Evolutionary conservation across 495 filamentous ascomycete genomes (phyloP), one percentile per base, ranked within the genome.

Genomic region (Trichoderma orchidacearum): DNA sequence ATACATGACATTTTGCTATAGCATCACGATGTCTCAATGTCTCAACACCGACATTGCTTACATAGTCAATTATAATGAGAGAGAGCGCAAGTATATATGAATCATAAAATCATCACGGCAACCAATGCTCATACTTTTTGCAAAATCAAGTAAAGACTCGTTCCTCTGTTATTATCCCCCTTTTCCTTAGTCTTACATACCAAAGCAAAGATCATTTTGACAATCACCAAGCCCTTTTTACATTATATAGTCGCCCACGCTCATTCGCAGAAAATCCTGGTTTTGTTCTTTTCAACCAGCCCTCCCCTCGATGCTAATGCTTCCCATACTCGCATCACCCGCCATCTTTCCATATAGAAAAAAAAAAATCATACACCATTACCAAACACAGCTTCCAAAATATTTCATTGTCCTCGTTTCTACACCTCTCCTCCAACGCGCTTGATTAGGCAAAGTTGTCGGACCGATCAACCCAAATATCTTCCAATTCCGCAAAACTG

Each of bases 401-500:
- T 48, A 48, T 48, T 48, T 12, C 17, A 41, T 35, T 35, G 32
- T 17, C 13, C 25, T 50, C 17, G 2, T 4, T 5, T 15, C 11
- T 23, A 18, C 18, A 28, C 1, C 0, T 31, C 27, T 25, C 51
- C 3, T 31, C 28, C 28, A 17, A 15, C 8, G 3, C 12, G 27
- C 2, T 13, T 28, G 41, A 48, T 70, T 79, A 94, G 60, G 86
- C 89, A 69, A 95, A 95, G 69, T 87, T 89, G 74, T 95, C 89
- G 57, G 78, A 77, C 63, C 89, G 77, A 69, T 95, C 89, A 53
- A 93, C 87, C 80, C 87, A 90, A 51, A 90, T 83, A 68, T 95
- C 89, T 70, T 95, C 89, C 70, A 95, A 69, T 70, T 95, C 89
- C 1, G 87, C 87, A 70, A 95, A 95, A 71, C 87, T 90, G 68